Evolutionary conservation across 306 rosid genomes (phyloP), one percentile per base, ranked within the genome.

Genomic region (Fragaria ananassa): DNA sequence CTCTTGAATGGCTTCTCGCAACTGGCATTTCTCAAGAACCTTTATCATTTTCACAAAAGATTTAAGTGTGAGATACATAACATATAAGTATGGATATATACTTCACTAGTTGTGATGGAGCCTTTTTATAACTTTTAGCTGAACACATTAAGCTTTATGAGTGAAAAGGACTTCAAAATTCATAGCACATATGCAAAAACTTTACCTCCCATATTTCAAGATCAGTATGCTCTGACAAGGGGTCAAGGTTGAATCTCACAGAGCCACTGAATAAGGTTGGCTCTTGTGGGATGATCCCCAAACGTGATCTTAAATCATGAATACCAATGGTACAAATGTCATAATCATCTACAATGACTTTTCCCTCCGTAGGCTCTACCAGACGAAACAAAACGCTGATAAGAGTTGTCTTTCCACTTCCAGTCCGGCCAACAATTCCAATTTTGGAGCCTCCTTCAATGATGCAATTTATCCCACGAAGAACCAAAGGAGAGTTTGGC

Each of bases 391-490:
- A 50, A 1, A 71, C 80, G 7, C 85, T 68, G 25, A 82, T 74
- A 51, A 78, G 82, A 73, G 85, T 82, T 17, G 85, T 78, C 77
- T 78, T 82, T 50, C 85, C 85, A 62, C 85, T 82, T n/a, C 85
- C 85, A n/a, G 85, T 82, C 72, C 82, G 68, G 63, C 85, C 82
- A 37, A 82, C 82, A 1, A 82, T 78, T 10, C 82, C 85, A 60
- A 82, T 71, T 46, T 78, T 78, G 60, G 74, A 56, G 5, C 82
- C 80, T 78, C 85, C 82, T 74, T 82, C 85, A 60, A 78, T 73
- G 14, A 56, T 69, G 41, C 75, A 78, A 46, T 63, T 78, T 27
- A 82, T 78, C 31, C 85, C 82, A 4, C 37, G 80, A 57, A 81
- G 81, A 62, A 82, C 74, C 12, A 61, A 8, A 0, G 82, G 85